Conservation (phyloP, 1,139 yeast species). For the Sugiyamaella grinbergsii region DNA sequence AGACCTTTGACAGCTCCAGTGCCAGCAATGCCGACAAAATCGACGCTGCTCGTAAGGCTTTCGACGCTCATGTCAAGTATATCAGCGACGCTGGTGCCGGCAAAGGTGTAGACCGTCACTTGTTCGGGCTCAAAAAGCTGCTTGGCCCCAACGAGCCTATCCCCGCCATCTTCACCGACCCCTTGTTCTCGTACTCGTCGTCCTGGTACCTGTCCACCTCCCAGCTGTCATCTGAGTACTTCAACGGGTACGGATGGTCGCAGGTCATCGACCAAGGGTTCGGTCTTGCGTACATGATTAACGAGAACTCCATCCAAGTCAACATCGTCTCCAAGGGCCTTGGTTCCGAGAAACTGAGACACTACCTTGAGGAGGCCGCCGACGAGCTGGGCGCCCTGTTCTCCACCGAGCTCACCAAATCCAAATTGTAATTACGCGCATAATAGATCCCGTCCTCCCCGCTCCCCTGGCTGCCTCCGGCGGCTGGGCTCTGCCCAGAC, state of each 20-base stretch:
- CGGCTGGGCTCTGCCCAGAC: slow-evolving; percentile 2
- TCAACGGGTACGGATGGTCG: slow-evolving; percentile 96
- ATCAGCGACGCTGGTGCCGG: slow-evolving; percentile 82
- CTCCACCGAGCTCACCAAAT: slow-evolving; percentile 39
- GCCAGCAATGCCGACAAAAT: slow-evolving; percentile 62
- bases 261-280: slow-evolving; percentile 94
- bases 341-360: slow-evolving; percentile 65
- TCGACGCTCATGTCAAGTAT: slow-evolving; percentile 73
- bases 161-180: slow-evolving; percentile 76
- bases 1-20: slow-evolving; percentile 67
- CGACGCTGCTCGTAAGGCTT: slow-evolving; percentile 70
- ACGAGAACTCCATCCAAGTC: slow-evolving; percentile 81
- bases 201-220: slow-evolving; percentile 90
- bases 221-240: slow-evolving; percentile 83
- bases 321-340: slow-evolving; percentile 81
- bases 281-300: slow-evolving; percentile 92
- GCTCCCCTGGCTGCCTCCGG: slow-evolving; percentile 7
- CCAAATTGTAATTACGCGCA: slow-evolving; percentile 39
- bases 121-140: slow-evolving; percentile 83
- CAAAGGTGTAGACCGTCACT: slow-evolving; percentile 89
- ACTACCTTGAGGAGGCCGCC: slow-evolving; percentile 75
- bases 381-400: slow-evolving; percentile 77
- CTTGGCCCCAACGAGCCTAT: slow-evolving; percentile 58
- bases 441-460: slow-evolving; percentile 1
- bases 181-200: slow-evolving; percentile 70